phyloP scores from a whole-genome alignment of 2,329 filamentous ascomycete genomes.

The Fusarium robinianum region DNA sequence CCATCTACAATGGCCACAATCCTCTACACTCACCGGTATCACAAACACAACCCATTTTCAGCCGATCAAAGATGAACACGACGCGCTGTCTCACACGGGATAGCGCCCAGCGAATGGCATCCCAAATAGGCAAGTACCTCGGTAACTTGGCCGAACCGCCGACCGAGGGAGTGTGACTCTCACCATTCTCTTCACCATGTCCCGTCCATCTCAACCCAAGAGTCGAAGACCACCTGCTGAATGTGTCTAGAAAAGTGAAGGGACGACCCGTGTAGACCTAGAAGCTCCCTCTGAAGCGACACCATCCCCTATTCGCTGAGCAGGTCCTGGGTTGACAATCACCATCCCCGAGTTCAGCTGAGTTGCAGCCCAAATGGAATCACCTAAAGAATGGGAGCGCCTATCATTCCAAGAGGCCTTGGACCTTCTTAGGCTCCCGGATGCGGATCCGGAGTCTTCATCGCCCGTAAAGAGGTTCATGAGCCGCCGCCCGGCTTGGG shows the following conservation, averaged over 20 bases:
- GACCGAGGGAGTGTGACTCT: too few relatives aligned
- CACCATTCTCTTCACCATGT: too few relatives aligned
- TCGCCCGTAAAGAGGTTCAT: slow-evolving; percentile 34
- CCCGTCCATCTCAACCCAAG: too few relatives aligned
- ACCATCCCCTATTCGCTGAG: too few relatives aligned
- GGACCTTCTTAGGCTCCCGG: slow-evolving; percentile 34
- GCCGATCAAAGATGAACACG: not conserved
- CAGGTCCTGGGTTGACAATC: too few relatives aligned
- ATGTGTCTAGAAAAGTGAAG: too few relatives aligned
- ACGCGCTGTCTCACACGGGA: slow-evolving; percentile 6
- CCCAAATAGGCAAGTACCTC: slow-evolving; percentile 17
- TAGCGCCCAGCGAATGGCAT: not conserved
- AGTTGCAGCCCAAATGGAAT: slow-evolving; percentile 8
- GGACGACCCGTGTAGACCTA: too few relatives aligned
- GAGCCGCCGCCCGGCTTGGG: slow-evolving; percentile 42
- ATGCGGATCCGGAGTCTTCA: slow-evolving; percentile 2
- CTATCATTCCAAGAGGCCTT: slow-evolving; percentile 39
- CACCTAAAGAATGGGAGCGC: slow-evolving; percentile 29
- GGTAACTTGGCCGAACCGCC: too few relatives aligned
- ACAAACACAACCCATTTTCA: not conserved
- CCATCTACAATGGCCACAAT: too few relatives aligned
- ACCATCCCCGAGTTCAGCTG: not conserved
- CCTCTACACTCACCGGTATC: too few relatives aligned
- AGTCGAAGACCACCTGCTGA: not conserved
- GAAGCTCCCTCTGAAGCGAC: not conserved